These are phyloP conservation scores for Cyberlindnera nakhonratchasimensis DNA, from an alignment of 805 yeast species.

Conservation along the genomic window DNA sequence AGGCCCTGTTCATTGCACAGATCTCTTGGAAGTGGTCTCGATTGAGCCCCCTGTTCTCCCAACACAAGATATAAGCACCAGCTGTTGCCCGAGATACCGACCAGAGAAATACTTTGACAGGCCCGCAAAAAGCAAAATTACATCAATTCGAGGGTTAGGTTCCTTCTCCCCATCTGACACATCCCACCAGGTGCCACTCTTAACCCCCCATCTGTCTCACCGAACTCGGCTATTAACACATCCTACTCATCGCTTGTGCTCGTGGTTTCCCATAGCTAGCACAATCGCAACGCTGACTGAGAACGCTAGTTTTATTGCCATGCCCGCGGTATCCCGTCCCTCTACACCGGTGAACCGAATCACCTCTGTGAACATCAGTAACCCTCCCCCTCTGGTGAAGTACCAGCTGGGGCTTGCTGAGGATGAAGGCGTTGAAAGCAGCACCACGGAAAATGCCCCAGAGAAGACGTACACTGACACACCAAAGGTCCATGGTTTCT, in stretches of 20 bases:
- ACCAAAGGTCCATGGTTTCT: not conserved
- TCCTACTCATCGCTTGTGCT: too few species aligned
- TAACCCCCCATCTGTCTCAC: too few species aligned
- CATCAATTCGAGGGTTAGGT: not conserved
- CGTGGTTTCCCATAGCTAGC: too few species aligned
- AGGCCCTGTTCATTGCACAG: not conserved
- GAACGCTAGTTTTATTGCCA: not conserved
- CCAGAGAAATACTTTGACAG: not conserved
- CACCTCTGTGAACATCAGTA: not conserved
- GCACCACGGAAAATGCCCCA: not conserved
- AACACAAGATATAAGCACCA: not conserved
- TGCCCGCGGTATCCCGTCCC: conserved; percentile 8
- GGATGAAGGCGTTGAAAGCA: not conserved
- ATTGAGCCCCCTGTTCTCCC: not conserved
- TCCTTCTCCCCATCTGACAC: too few species aligned
- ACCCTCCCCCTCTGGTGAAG: conserved; percentile 8
- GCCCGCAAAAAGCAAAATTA: not conserved
- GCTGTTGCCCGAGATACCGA: conserved; percentile 1
- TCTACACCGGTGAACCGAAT: conserved; percentile 10
- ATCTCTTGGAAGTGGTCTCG: not conserved
- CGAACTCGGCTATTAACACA: too few species aligned
- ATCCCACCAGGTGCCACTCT: too few species aligned
- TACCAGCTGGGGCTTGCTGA: not conserved
- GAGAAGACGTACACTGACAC: not conserved
- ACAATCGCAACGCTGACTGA: too few species aligned